Percentiles rank a stretch among this genome's conserved stretches.
phyloP scores from a whole-genome alignment of 2,329 filamentous ascomycete species.

The Thelonectria olida region DNA sequence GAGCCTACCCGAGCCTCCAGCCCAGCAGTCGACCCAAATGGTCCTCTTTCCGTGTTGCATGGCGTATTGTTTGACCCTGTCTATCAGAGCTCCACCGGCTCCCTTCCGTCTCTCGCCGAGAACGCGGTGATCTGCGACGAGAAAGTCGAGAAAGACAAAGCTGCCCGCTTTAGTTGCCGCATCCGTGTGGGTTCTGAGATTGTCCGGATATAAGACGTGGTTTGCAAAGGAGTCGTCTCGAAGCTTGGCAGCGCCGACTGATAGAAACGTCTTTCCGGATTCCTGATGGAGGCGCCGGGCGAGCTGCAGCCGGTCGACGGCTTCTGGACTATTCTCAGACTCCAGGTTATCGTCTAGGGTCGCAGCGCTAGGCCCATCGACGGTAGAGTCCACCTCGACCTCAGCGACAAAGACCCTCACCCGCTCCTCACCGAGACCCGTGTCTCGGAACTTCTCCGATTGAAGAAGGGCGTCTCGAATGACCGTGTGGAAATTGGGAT shows the following conservation, averaged over 20 bases:
- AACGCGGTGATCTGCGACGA: constrained; percentile 26
- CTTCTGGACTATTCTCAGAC: not conserved
- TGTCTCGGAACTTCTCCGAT: constrained; percentile 38
- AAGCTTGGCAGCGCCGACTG: constrained; percentile 27
- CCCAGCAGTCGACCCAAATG: constrained; percentile 42
- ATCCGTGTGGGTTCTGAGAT: constrained; percentile 19
- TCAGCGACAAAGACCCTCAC: constrained; percentile 43
- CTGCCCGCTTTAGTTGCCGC: constrained; percentile 23
- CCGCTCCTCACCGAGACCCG: constrained; percentile 36
- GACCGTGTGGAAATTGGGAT: constrained; percentile 32
- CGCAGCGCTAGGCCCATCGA: not conserved
- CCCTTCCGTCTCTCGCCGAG: constrained; percentile 24
- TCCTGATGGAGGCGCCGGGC: constrained; percentile 27
- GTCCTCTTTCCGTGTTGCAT: constrained; percentile 21
- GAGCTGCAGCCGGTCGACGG: constrained; percentile 3
- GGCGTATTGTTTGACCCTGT: constrained; percentile 30
- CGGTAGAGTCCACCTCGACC: constrained; percentile 16
- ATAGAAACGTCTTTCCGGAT: constrained; percentile 22
- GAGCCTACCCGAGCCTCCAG: constrained; percentile 35
- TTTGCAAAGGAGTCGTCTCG: constrained; percentile 16
- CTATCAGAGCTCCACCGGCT: constrained; percentile 24
- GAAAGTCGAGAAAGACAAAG: constrained; percentile 27
- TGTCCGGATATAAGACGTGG: constrained; percentile 23
- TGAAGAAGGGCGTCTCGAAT: constrained; percentile 30
- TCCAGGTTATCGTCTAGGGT: constrained; percentile 3